Conservation (phyloP, 1,139 yeast species). For the Diutina ranongensis region DNA sequence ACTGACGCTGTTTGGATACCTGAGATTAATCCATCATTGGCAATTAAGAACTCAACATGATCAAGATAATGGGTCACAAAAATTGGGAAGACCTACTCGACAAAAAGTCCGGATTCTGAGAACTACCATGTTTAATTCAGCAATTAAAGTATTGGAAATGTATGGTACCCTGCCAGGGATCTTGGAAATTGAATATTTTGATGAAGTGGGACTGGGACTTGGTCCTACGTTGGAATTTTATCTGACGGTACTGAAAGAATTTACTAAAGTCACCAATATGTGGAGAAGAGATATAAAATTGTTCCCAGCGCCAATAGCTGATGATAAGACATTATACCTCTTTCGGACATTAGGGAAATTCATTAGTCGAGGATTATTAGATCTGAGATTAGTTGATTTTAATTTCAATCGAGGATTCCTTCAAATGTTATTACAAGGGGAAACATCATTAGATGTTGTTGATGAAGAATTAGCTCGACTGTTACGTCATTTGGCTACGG, state of each 20-base stretch:
- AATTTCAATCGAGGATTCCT: constrained; percentile 66
- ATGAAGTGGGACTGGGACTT: constrained; percentile 92
- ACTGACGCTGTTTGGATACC: constrained; percentile 86
- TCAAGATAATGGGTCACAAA: constrained; percentile 8
- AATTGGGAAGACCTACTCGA: constrained; percentile 57
- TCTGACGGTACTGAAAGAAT: constrained; percentile 68
- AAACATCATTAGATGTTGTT: neutral
- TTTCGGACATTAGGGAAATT: constrained; percentile 71
- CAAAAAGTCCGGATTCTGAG: constrained; percentile 77
- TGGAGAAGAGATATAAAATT: constrained; percentile 31
- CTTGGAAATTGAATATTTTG: constrained; percentile 78
- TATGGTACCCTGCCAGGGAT: constrained; percentile 76
- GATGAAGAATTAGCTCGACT: neutral
- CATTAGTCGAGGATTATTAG: constrained; percentile 77
- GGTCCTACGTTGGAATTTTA: constrained; percentile 96
- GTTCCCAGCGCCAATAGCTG: constrained; percentile 53
- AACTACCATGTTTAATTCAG: constrained; percentile 61
- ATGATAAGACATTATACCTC: constrained; percentile 30
- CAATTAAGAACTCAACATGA: constrained; percentile 7
- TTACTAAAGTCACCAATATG: constrained; percentile 28
- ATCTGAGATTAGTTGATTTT: constrained; percentile 78
- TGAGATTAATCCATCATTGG: constrained; percentile 76
- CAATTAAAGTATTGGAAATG: constrained; percentile 63
- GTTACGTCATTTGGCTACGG: neutral
- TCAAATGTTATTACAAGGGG: constrained; percentile 18